These are phyloP conservation scores for Prototheca wickerhamii DNA, from an alignment of 163 green algal species.

Conservation along the genomic window DNA sequence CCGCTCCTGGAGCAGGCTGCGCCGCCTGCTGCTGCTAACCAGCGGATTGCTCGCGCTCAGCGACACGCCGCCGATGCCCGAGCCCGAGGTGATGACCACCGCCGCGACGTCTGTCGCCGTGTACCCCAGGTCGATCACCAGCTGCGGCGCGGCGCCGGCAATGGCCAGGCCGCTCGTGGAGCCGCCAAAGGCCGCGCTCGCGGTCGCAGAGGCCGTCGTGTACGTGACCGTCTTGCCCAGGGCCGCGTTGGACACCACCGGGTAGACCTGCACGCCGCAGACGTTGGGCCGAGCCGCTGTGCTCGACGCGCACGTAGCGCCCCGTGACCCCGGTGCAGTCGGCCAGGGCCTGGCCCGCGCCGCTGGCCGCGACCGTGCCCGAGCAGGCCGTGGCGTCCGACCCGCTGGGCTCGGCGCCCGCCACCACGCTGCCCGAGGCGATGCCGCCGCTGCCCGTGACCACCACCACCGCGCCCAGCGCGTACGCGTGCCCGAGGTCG, in stretches of 20 bases:
- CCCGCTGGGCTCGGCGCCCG: neutral
- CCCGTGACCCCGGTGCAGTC: neutral
- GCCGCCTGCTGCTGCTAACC: too few species aligned
- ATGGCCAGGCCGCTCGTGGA: neutral
- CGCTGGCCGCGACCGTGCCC: slow-evolving; percentile 4
- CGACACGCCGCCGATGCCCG: neutral
- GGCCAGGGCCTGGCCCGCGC: neutral
- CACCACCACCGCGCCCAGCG: too few species aligned
- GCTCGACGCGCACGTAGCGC: neutral
- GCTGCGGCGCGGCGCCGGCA: neutral
- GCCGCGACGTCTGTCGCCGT: neutral
- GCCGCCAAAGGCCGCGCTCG: neutral
- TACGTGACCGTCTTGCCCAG: slow-evolving; percentile 15
- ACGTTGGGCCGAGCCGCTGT: neutral
- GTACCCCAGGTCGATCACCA: slow-evolving; percentile 15
- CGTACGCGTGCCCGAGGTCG: too few species aligned
- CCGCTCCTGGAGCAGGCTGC: too few species aligned
- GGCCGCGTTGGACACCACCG: slow-evolving; percentile 2
- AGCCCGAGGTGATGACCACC: neutral
- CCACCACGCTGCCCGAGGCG: neutral
- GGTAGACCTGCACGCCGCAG: slow-evolving; percentile 20
- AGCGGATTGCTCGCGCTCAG: slow-evolving; percentile 3
- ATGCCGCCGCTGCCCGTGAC: neutral
- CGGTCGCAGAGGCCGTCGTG: neutral
- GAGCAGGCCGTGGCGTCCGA: neutral